Percentiles rank a stretch among this genome's conserved stretches.
Evolutionary conservation across 208 protist species (phyloP).

Genomic region (Entamoeba invadens): DNA sequence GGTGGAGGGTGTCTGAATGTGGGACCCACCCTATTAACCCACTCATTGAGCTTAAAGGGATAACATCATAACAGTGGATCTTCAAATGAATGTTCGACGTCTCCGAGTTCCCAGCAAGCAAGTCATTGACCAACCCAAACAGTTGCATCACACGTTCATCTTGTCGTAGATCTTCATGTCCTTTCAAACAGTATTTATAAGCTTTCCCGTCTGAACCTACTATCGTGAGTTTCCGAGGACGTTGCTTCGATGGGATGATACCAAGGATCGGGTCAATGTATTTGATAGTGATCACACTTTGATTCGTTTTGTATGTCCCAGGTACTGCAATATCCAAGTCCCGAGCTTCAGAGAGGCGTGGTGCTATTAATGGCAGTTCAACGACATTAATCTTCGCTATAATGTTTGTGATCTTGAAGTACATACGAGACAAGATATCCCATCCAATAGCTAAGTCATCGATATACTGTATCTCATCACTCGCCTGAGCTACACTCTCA

Average conservation of each 20-base stretch:
- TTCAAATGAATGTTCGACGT: background rate
- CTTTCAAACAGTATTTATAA: conserved; percentile 94
- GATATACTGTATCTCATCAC: background rate
- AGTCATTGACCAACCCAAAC: conserved; percentile 92
- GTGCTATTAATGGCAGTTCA: conserved; percentile 82
- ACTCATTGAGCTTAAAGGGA: conserved; percentile 92
- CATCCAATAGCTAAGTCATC: conserved; percentile 76
- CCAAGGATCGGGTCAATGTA: background rate
- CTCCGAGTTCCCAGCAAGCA: conserved; percentile 50
- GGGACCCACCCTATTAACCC: conserved; percentile 93
- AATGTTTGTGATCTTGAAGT: conserved; percentile 76
- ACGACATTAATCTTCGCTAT: conserved; percentile 73
- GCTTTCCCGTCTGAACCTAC: conserved; percentile 71
- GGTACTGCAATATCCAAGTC: conserved; percentile 86
- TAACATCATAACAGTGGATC: conserved; percentile 66
- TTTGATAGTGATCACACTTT: background rate
- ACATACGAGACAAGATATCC: conserved; percentile 63
- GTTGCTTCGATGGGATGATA: conserved; percentile 93
- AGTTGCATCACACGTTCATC: conserved; percentile 99
- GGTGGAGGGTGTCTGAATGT: conserved; percentile 88
- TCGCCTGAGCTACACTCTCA: background rate
- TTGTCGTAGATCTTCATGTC: conserved; percentile 76
- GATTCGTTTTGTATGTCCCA: conserved; percentile 60
- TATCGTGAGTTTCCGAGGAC: conserved; percentile 84
- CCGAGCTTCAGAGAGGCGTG: conserved; percentile 64